These are phyloP conservation scores for Pseudotulostoma volvatum DNA, from an alignment of 495 filamentous ascomycete species.

Conservation along the genomic window DNA sequence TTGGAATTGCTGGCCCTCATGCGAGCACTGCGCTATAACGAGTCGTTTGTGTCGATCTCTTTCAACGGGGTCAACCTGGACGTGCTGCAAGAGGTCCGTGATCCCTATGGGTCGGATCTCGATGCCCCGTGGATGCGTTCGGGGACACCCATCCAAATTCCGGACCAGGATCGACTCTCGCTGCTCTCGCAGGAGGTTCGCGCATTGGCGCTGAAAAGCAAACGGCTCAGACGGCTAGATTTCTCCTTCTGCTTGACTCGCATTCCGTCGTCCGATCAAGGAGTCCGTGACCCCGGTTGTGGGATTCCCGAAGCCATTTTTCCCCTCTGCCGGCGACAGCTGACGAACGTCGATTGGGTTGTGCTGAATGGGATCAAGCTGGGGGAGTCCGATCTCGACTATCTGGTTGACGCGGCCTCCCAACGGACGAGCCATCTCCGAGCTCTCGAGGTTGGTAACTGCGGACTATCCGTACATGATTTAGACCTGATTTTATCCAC, in stretches of 20 bases:
- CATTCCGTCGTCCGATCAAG: slow-evolving; percentile 33
- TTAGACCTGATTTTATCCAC: slow-evolving; percentile 30
- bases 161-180: slow-evolving; percentile 41
- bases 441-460: slow-evolving; percentile 67
- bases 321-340: slow-evolving; percentile 53
- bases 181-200: slow-evolving; percentile 59
- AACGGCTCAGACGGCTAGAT: slow-evolving; percentile 43
- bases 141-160: slow-evolving; percentile 38
- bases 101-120: slow-evolving; percentile 45
- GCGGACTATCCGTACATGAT: slow-evolving; percentile 45
- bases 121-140: slow-evolving; percentile 42
- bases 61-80: slow-evolving; percentile 64
- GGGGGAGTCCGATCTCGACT: slow-evolving; percentile 66
- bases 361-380: slow-evolving; percentile 67
- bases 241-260: slow-evolving; percentile 42
- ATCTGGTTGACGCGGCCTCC: slow-evolving; percentile 49
- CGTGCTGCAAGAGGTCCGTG: slow-evolving; percentile 41
- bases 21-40: slow-evolving; percentile 80
- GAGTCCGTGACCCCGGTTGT: slow-evolving; percentile 48
- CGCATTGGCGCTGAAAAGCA: slow-evolving; percentile 52
- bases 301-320: slow-evolving; percentile 67
- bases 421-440: slow-evolving; percentile 50
- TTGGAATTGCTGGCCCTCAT: slow-evolving; percentile 73
- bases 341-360: slow-evolving; percentile 69
- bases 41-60: slow-evolving; percentile 72